These are phyloP conservation scores for Neohortaea acidophila DNA, from an alignment of 495 filamentous ascomycete genomes.

Conservation along the genomic window DNA sequence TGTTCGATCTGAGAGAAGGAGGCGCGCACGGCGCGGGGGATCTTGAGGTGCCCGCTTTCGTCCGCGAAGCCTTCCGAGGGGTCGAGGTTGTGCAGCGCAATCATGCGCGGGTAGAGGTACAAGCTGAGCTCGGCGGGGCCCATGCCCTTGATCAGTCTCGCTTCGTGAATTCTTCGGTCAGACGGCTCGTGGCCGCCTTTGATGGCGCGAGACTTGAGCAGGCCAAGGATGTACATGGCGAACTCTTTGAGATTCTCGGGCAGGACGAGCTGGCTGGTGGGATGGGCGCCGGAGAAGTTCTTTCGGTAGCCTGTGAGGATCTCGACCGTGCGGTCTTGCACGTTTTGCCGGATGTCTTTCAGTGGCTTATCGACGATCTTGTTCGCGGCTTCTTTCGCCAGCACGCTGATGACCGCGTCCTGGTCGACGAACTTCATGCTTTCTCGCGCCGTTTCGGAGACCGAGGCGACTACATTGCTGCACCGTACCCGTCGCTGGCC, in stretches of 20 bases:
- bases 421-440: conserved; percentile 87
- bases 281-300: conserved; percentile 70
- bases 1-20: conserved; percentile 82
- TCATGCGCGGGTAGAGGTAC: conserved; percentile 90
- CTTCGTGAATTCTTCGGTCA: conserved; percentile 79
- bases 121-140: conserved; percentile 71
- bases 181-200: conserved; percentile 85
- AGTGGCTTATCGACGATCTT: conserved; percentile 65
- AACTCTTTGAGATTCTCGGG: conserved; percentile 95
- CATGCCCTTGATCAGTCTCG: conserved; percentile 78
- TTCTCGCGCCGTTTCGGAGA: conserved; percentile 69
- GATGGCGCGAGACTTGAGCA: conserved; percentile 84
- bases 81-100: conserved; percentile 73
- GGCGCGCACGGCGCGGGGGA: conserved; percentile 47
- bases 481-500: conserved; percentile 87
- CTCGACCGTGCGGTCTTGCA: conserved; percentile 89
- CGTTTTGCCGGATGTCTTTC: conserved; percentile 69
- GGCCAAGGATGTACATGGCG: conserved; percentile 86
- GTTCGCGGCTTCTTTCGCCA: conserved; percentile 85
- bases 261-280: conserved; percentile 84
- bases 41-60: conserved; percentile 67
- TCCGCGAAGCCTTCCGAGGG: conserved; percentile 69
- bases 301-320: conserved; percentile 88
- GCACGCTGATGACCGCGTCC: conserved; percentile 71
- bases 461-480: conserved; percentile 80